Evolutionary conservation across 2,329 filamentous ascomycete species (phyloP), one percentile per base, ranked within the genome.

Genomic region (Trichophyton mentagrophytes): DNA sequence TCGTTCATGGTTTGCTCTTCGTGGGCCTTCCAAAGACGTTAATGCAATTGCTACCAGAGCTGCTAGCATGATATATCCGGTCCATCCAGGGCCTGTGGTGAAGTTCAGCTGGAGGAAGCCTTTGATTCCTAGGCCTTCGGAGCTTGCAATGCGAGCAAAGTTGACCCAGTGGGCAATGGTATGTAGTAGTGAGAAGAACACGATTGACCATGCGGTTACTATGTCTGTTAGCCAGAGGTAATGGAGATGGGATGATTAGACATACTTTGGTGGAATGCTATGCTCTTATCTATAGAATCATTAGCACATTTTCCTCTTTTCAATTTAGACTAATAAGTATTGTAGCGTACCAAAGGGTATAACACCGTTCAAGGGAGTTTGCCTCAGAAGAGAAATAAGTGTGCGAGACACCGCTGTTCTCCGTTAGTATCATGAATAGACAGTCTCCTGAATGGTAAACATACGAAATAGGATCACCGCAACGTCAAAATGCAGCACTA

Each of bases 81-180:
- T 88, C 89, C 89, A 93, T 64, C 89, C 89, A 2, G 89, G 89
- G 2, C 89, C 89, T 1, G 87, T 88, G 17, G 84, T 80, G 63
- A 93, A 84, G 73, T 92, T 92, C 65, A 86, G 86, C 47, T 88
- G 77, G 49, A 93, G 76, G 74, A 84, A 93, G 60, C 89, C 89
- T 68, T 86, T 86, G 73, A 93, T 82, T 33, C 89, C 89, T 9
- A 91, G 80, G 61, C 86, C 84, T 72, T 90, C 85, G 76, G 87
- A 85, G 64, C 83, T 82, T 3, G 89, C 82, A 62, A 90, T 83
- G 73, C 86, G 85, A 20, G 85, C 89, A 68, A 91, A 86, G 77
- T 93, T 93, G 78, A 88, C 88, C 87, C 88, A 91, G 75, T 93
- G 89, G 33, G 89, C 87, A 68, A 92, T 84, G 17, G 87, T 91